Evolutionary conservation across 192 early-diverging fungal species (phyloP).

Genomic region (Mortierella hygrophila): DNA sequence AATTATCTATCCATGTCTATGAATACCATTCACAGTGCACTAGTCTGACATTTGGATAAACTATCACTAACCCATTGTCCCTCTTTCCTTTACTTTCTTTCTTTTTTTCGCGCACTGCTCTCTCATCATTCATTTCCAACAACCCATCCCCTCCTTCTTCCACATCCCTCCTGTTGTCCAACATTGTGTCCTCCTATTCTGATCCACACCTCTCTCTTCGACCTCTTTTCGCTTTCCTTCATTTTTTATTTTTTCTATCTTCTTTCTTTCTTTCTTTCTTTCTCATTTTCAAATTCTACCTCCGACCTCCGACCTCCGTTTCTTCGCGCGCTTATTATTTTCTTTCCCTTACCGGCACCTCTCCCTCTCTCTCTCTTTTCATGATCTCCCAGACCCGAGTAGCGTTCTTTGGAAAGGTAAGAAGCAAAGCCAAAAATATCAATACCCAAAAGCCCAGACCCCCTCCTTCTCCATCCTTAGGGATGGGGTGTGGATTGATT

Average conservation of each 20-base stretch:
- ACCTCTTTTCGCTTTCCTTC: background rate
- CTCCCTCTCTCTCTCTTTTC: background rate
- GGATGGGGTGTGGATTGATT: background rate
- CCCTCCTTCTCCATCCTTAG: background rate
- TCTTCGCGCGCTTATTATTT: background rate
- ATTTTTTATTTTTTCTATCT: background rate
- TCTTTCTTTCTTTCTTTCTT: background rate
- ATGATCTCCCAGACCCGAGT: constrained; percentile 18
- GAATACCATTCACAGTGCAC: too few relatives aligned
- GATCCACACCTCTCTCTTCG: background rate
- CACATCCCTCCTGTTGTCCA: background rate
- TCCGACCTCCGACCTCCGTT: constrained; percentile 6
- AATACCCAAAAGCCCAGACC: background rate
- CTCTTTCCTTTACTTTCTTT: background rate
- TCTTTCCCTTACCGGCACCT: background rate
- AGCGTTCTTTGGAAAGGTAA: constrained; percentile 48
- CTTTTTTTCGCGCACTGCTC: background rate
- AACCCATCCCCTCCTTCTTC: background rate
- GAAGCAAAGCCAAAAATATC: constrained; percentile 8
- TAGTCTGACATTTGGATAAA: background rate
- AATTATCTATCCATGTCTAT: too few relatives aligned
- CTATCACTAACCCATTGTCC: background rate
- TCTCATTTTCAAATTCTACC: background rate
- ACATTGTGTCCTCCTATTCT: background rate
- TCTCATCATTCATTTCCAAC: background rate